Base-by-base conservation (phyloP, 169 alveolate genomes). In the Fabrea salina region DNA sequence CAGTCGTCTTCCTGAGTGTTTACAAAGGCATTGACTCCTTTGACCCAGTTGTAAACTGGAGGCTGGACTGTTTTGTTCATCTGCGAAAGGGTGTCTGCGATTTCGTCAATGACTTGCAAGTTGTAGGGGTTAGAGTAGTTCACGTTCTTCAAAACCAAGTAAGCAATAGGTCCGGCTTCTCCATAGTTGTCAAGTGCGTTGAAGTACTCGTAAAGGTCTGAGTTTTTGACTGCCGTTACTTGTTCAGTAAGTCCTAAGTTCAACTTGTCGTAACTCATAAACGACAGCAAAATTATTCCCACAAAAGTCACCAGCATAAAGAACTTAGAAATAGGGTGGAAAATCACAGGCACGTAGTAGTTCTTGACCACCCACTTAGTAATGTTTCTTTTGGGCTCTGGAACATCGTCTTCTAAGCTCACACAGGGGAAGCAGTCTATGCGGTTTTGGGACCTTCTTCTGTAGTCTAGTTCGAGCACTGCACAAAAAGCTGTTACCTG, bases 11-110 rank as follows among this genome's bases (percentile, higher is more conserved):
- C 47, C n/a, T 19, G 84, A n/a, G 84, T 89, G 6, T 54, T 70
- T 16, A 68, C 77, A 54, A 74, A 87, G 30, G 79, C 47, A 33
- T 87, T 86, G 76, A 92, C 87, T 13, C 86, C 75, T 27, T 90
- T 84, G 5, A 87, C 91, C 96, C 96, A 92, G 25, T 91, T 85
- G 59, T 82, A 92, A 8, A 92, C 89, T n/a, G 96, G 96, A 16
- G 93, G 91, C 59, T 89, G 71, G 25, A 92, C 92, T 7, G 93
- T 77, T 51, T 84, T 84, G 27, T 84, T 80, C 30, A 89, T 61
- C 41, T 80, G 82, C 22, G 94, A 86, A 16, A 92, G 59, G 5
- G 86, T 74, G 79, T 87, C 93, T 8, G 88, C 74, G 66, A 92
- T 80, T 44, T 83, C 54, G 51, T 86, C 82, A 35, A 92, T 77